Evolutionary conservation across 306 rosid genomes (phyloP).

Genomic region (Vicia villosa): DNA sequence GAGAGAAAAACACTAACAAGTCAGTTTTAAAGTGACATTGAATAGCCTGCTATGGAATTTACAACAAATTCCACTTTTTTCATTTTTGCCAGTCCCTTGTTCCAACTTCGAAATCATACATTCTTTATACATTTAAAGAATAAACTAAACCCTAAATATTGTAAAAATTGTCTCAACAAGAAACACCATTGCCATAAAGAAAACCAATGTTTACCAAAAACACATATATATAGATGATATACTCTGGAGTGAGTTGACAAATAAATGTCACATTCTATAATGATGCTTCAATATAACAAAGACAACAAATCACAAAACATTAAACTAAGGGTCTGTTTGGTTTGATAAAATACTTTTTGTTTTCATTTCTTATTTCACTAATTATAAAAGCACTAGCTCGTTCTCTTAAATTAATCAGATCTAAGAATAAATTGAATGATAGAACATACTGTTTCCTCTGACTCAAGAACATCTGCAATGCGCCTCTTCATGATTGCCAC

Average conservation of each 20-base stretch:
- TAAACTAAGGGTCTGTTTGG: neutral
- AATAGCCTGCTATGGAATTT: neutral
- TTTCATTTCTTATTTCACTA: neutral
- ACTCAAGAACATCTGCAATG: slow-evolving; percentile 74
- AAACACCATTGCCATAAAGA: slow-evolving; percentile 17
- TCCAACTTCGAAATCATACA: neutral
- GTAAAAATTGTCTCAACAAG: neutral
- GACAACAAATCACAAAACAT: slow-evolving; percentile 12
- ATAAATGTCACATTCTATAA: neutral
- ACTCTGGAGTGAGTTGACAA: neutral
- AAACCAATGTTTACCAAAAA: slow-evolving; percentile 3
- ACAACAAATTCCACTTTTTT: neutral
- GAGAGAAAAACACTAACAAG: neutral
- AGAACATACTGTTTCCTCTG: slow-evolving; percentile 71
- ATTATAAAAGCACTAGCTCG: neutral
- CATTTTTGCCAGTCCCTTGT: neutral
- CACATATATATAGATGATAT: neutral
- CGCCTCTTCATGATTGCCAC: slow-evolving; percentile 82
- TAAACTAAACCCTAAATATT: neutral
- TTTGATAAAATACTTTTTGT: neutral
- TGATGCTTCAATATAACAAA: slow-evolving; percentile 23
- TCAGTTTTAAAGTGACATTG: neutral
- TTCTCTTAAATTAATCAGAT: neutral
- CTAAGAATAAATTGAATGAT: slow-evolving; percentile 9
- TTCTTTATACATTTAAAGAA: neutral